Percentiles rank a stretch among this genome's conserved stretches.
phyloP scores from a whole-genome alignment of 1,139 yeast species.

The Hemisphaericaspora xylofermentans region DNA sequence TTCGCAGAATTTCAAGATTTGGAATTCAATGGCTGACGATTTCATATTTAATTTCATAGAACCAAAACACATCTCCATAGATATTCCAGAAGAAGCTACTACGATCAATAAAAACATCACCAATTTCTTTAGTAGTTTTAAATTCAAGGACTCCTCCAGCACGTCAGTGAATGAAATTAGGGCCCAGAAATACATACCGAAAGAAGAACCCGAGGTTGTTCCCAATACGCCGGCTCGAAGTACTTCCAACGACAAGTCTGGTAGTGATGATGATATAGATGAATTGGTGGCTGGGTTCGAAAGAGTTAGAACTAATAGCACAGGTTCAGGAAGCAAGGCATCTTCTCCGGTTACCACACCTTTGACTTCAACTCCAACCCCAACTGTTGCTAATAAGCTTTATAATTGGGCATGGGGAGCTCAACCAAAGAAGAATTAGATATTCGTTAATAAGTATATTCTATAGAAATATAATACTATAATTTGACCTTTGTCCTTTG shows the following conservation, averaged over 20 bases:
- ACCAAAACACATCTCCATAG: slow-evolving; percentile 63
- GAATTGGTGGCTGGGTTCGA: slow-evolving; percentile 15
- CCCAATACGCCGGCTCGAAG: not conserved
- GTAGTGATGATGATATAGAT: slow-evolving; percentile 10
- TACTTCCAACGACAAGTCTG: slow-evolving; percentile 10
- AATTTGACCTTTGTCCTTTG: no score
- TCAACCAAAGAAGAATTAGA: slow-evolving; percentile 7
- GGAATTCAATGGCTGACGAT: slow-evolving; percentile 77
- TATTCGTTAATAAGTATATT: not conserved
- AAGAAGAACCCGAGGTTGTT: slow-evolving; percentile 5
- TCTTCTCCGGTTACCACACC: not conserved
- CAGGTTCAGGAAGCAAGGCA: not conserved
- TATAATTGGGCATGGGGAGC: slow-evolving; percentile 20
- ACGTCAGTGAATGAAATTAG: slow-evolving; percentile 12
- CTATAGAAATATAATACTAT: no score
- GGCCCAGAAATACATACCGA: slow-evolving; percentile 20
- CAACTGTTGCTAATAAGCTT: slow-evolving; percentile 5
- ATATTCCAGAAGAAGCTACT: slow-evolving; percentile 16
- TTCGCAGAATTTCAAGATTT: slow-evolving; percentile 68
- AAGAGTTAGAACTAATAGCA: slow-evolving; percentile 6
- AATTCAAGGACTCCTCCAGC: slow-evolving; percentile 15
- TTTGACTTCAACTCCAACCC: not conserved
- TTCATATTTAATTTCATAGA: slow-evolving; percentile 85
- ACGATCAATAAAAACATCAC: slow-evolving; percentile 19
- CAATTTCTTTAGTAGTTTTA: slow-evolving; percentile 29